Percentiles rank a stretch among this genome's conserved stretches.
Evolutionary conservation across 495 filamentous ascomycete genomes (phyloP).

Genomic region (Penicillium roqueforti): DNA sequence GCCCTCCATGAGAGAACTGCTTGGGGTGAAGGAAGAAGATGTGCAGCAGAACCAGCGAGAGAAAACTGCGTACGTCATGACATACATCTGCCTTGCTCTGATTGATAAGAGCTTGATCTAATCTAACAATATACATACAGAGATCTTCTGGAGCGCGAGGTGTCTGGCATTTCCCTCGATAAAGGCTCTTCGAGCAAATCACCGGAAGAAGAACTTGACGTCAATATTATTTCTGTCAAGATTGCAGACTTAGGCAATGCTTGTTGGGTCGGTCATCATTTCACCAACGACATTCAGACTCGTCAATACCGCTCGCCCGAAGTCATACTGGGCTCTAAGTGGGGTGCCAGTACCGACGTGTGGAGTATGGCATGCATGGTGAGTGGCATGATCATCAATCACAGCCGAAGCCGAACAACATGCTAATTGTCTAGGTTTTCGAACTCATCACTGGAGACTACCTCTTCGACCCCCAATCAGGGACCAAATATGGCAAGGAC

Average conservation of each 20-base stretch:
- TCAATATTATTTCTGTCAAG: conserved; percentile 92
- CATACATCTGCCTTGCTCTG: neutral
- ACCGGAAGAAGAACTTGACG: conserved; percentile 46
- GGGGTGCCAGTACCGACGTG: conserved; percentile 97
- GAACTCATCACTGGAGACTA: conserved; percentile 98
- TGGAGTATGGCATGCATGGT: conserved; percentile 99
- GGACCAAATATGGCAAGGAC: conserved; percentile 99
- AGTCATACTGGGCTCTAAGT: conserved; percentile 94
- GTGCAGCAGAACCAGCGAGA: conserved; percentile 79
- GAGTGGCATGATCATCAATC: conserved; percentile 21
- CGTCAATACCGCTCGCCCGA: conserved; percentile 96
- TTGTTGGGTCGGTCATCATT: conserved; percentile 98
- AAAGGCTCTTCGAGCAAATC: conserved; percentile 52
- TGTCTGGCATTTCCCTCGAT: conserved; percentile 91
- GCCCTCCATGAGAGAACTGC: conserved; percentile 56
- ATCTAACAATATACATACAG: conserved; percentile 40
- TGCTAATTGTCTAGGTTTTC: conserved; percentile 63
- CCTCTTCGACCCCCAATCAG: conserved; percentile 97
- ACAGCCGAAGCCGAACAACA: neutral
- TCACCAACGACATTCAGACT: conserved; percentile 99
- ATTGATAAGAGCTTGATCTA: neutral
- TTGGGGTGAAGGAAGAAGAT: conserved; percentile 63
- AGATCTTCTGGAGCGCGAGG: conserved; percentile 84
- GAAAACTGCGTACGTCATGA: conserved; percentile 77
- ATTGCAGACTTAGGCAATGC: conserved; percentile 98